Percentiles rank a stretch among this genome's conserved stretches.
These are phyloP conservation scores for Globisporangium abappressorium DNA, from an alignment of 352 stramenopile species.

Conservation along the genomic window DNA sequence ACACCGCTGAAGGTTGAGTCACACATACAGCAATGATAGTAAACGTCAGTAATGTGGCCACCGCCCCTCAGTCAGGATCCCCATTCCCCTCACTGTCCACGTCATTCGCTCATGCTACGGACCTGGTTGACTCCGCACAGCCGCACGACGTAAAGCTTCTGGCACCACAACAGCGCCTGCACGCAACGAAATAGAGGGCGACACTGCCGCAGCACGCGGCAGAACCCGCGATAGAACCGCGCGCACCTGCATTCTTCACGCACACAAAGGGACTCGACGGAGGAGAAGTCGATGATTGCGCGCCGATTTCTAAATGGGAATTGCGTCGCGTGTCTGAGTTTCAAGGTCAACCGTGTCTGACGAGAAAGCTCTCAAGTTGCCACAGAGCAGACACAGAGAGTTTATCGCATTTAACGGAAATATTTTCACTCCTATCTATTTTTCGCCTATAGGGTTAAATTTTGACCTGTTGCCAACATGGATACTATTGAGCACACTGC, in stretches of 20 bases:
- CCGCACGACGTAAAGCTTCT: not conserved
- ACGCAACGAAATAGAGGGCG: not conserved
- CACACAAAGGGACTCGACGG: not conserved
- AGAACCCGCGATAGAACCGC: conserved; percentile 9
- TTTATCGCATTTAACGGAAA: too few species aligned
- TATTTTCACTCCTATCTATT: too few species aligned
- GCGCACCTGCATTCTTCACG: conserved; percentile 12
- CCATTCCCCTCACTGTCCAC: not conserved
- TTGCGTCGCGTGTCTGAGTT: not conserved
- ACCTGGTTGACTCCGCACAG: conserved; percentile 6
- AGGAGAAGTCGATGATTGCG: conserved; percentile 2
- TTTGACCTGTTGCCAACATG: too few species aligned
- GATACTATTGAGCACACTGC: too few species aligned
- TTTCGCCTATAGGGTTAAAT: too few species aligned
- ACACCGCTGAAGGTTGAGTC: not conserved
- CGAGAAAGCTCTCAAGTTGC: too few species aligned
- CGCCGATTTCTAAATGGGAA: not conserved
- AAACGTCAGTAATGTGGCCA: not conserved
- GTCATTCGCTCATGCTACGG: not conserved
- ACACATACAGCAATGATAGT: not conserved
- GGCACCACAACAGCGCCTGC: not conserved
- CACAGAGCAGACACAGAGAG: too few species aligned
- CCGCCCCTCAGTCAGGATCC: too few species aligned
- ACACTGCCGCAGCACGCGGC: conserved; percentile 5
- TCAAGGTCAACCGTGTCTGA: not conserved